phyloP scores from a whole-genome alignment of 108 stramenopile species.

The Nitzschia sp. region DNA sequence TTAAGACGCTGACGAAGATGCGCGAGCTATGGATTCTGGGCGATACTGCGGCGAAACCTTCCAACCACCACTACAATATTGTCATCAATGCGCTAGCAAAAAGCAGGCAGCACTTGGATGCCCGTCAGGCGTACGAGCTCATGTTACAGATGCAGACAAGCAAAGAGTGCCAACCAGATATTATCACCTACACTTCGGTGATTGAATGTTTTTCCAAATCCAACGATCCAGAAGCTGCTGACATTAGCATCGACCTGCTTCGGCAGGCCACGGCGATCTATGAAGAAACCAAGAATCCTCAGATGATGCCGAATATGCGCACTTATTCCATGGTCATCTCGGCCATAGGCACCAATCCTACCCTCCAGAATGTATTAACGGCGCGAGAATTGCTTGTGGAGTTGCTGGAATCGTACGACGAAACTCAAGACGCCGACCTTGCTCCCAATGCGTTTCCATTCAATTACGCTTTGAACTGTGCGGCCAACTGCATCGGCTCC shows the following conservation, averaged over 20 bases:
- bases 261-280: constrained; percentile 28
- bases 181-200: constrained; percentile 46
- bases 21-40: constrained; percentile 22
- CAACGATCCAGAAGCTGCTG: constrained; percentile 30
- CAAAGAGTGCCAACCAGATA: constrained; percentile 35
- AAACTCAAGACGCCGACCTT: constrained; percentile 30
- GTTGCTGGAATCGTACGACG: constrained; percentile 39
- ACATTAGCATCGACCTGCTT: constrained; percentile 29
- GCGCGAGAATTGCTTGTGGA: constrained; percentile 37
- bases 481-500: constrained; percentile 36
- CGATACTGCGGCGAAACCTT: constrained; percentile 21
- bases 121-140: constrained; percentile 20
- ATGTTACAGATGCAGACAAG: constrained; percentile 32
- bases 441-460: constrained; percentile 41
- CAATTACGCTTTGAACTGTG: constrained; percentile 56
- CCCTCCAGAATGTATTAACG: constrained; percentile 23
- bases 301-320: constrained; percentile 44
- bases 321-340: constrained; percentile 48
- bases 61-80: constrained; percentile 39
- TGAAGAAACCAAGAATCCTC: constrained; percentile 25
- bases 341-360: constrained; percentile 21
- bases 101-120: constrained; percentile 7
- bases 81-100: constrained; percentile 53
- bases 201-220: constrained; percentile 45
- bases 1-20: constrained; percentile 31